Conservation (phyloP, 1,139 yeast genomes). For the Protomyces pachydermus region DNA sequence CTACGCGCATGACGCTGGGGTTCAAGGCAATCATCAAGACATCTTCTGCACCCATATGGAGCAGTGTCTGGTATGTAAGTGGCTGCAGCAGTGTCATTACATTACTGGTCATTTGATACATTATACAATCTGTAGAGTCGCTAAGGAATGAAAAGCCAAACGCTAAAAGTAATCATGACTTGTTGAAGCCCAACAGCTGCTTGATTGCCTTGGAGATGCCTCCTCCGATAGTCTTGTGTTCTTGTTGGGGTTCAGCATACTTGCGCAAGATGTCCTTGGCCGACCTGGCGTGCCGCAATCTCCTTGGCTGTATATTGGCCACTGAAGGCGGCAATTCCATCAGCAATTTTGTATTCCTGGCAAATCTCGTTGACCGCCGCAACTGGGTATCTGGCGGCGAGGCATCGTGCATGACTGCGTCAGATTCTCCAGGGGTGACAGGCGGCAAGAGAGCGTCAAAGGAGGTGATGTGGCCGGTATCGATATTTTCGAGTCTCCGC, state of each 20-base stretch:
- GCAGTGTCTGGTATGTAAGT: too few species aligned
- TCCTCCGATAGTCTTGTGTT: not conserved
- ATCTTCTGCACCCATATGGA: not conserved
- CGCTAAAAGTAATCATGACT: not conserved
- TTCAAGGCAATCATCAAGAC: not conserved
- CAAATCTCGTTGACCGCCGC: not conserved
- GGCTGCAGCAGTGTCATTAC: too few species aligned
- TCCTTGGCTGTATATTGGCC: not conserved
- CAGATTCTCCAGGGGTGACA: not conserved
- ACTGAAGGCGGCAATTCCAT: not conserved
- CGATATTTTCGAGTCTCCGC: constrained; percentile 9
- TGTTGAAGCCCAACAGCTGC: not conserved
- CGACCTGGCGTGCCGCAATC: not conserved
- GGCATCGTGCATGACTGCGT: not conserved
- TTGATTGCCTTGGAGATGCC: not conserved
- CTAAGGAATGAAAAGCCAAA: not conserved
- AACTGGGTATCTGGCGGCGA: not conserved
- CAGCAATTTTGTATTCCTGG: not conserved
- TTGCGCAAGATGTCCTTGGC: not conserved
- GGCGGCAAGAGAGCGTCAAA: constrained; percentile 1
- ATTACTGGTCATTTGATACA: too few species aligned
- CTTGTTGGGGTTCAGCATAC: not conserved
- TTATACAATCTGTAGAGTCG: too few species aligned
- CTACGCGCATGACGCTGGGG: too few species aligned
- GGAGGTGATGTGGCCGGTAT: constrained; percentile 8